Evolutionary conservation across 1,139 yeast species (phyloP).

Genomic region (Candida anutae): DNA sequence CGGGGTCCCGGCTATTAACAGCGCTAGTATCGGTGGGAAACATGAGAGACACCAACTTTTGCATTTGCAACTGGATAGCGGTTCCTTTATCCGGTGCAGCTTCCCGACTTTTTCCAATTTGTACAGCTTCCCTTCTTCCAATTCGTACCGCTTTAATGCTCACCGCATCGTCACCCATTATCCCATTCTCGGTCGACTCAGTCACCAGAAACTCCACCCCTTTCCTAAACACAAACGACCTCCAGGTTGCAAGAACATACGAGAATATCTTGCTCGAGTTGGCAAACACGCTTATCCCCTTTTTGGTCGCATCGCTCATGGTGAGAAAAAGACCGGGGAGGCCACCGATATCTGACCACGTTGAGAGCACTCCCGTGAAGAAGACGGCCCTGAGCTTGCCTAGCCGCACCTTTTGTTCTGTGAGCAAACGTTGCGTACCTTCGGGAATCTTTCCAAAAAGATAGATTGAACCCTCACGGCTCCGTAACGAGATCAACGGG

Average conservation of each 20-base stretch:
- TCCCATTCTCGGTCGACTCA: slow-evolving; percentile 24
- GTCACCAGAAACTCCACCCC: slow-evolving; percentile 53
- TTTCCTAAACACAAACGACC: slow-evolving; percentile 79
- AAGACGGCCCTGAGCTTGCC: slow-evolving; percentile 59
- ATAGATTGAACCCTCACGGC: slow-evolving; percentile 49
- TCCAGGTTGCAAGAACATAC: slow-evolving; percentile 70
- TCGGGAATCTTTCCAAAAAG: slow-evolving; percentile 79
- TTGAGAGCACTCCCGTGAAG: slow-evolving; percentile 58
- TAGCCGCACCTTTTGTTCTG: slow-evolving; percentile 46
- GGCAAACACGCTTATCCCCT: slow-evolving; percentile 33
- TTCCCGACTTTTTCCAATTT: slow-evolving; percentile 1
- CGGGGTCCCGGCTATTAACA: slow-evolving; percentile 31
- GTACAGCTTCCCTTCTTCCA: slow-evolving; percentile 1
- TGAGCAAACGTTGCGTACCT: slow-evolving; percentile 71
- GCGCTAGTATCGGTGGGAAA: slow-evolving; percentile 40
- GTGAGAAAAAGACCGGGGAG: slow-evolving; percentile 84
- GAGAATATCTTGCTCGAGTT: slow-evolving; percentile 32
- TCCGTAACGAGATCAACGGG: slow-evolving; percentile 50
- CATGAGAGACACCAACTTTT: slow-evolving; percentile 35
- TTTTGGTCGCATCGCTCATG: slow-evolving; percentile 71
- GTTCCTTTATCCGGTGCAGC: background rate
- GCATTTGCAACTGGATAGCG: slow-evolving; percentile 10
- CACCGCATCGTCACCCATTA: slow-evolving; percentile 45
- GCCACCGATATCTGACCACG: slow-evolving; percentile 78
- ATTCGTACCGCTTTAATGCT: slow-evolving; percentile 46